These are phyloP conservation scores for Pestalotiopsis sp. DNA, from an alignment of 2,329 filamentous ascomycete genomes.

Conservation along the genomic window DNA sequence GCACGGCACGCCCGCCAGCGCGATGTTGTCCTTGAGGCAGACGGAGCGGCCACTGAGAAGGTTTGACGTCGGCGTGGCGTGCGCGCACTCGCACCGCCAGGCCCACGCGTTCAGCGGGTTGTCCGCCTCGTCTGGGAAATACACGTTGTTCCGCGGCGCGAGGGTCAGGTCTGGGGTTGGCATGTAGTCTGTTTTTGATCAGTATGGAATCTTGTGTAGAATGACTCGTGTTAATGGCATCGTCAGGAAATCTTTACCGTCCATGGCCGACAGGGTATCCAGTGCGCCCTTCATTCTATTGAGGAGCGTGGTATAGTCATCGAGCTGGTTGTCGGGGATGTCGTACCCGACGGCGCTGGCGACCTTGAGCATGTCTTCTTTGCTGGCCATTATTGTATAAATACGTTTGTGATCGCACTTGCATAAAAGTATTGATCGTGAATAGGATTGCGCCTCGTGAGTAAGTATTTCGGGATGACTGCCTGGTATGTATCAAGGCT, in stretches of 20 bases:
- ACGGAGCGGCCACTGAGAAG: constrained; percentile 17
- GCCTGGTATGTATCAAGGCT: background rate
- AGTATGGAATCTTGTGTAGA: constrained; percentile 16
- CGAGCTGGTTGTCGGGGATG: constrained; percentile 27
- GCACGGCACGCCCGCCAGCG: constrained; percentile 44
- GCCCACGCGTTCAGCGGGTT: constrained; percentile 45
- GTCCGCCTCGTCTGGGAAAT: constrained; percentile 32
- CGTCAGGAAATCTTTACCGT: constrained; percentile 15
- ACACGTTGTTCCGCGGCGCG: constrained; percentile 26
- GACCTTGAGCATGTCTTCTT: constrained; percentile 23
- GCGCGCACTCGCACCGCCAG: constrained; percentile 39
- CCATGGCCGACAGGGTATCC: constrained; percentile 18
- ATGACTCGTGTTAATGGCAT: background rate
- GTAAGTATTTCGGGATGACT: background rate
- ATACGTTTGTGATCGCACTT: background rate
- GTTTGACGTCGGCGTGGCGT: constrained; percentile 26
- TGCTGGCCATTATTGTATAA: constrained; percentile 10
- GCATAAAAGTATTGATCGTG: too few relatives aligned
- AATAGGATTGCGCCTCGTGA: too few relatives aligned
- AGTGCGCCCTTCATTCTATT: constrained; percentile 14
- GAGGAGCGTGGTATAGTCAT: constrained; percentile 30
- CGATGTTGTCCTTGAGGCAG: constrained; percentile 49
- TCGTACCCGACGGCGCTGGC: constrained; percentile 30
- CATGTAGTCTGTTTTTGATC: constrained; percentile 34
- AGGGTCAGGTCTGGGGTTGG: constrained; percentile 24